Evolutionary conservation across 352 stramenopile species (phyloP).

Genomic region (Thraustochytrium sp.): DNA sequence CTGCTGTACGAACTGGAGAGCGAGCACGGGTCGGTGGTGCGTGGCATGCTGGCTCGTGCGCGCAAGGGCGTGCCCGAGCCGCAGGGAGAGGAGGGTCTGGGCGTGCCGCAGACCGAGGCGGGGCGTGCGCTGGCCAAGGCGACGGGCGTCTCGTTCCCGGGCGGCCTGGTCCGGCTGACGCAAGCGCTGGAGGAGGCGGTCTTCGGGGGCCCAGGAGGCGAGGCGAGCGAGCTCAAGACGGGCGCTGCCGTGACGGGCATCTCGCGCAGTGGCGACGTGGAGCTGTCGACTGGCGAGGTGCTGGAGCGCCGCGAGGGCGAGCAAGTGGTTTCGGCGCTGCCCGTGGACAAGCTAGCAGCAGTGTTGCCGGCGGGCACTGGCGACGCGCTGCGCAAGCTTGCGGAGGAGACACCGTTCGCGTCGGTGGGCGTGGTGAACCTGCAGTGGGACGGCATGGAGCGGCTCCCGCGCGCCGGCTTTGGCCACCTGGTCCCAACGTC

Average conservation of each 20-base stretch:
- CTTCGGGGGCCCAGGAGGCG: neutral
- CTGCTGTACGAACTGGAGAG: slow-evolving; percentile 70
- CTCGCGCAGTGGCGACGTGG: neutral
- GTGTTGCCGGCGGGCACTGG: neutral
- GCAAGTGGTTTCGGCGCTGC: neutral
- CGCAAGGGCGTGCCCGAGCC: neutral
- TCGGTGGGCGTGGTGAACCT: slow-evolving; percentile 73
- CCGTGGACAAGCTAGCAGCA: neutral
- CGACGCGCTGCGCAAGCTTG: neutral
- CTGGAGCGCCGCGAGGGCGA: neutral
- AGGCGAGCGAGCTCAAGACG: neutral
- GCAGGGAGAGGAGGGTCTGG: neutral
- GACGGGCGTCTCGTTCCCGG: slow-evolving; percentile 72
- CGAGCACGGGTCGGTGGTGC: slow-evolving; percentile 64
- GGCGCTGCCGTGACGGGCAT: neutral
- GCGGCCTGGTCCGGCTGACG: slow-evolving; percentile 64
- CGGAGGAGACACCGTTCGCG: slow-evolving; percentile 59
- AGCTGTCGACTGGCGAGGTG: neutral
- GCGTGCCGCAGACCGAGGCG: neutral
- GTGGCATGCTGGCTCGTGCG: neutral
- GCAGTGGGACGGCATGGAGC: slow-evolving; percentile 53
- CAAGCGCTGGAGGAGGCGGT: neutral
- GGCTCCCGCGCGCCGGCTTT: slow-evolving; percentile 67
- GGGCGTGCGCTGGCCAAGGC: slow-evolving; percentile 49
- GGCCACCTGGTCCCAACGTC: slow-evolving; percentile 70